phyloP scores from a whole-genome alignment of 148 eudicot species.

The Limonium bicolor region DNA sequence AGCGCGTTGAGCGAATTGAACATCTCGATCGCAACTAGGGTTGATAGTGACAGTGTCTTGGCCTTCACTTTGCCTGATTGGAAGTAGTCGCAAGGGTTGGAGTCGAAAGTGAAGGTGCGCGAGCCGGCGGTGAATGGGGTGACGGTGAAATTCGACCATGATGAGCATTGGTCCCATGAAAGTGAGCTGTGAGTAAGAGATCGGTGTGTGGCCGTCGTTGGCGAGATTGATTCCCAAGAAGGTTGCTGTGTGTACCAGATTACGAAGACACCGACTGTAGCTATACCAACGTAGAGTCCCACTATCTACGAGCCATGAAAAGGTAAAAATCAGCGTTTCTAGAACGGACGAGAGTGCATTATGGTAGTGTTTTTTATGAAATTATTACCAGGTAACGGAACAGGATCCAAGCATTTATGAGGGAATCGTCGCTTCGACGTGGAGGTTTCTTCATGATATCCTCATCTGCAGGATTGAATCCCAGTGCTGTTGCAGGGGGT shows the following conservation, averaged over 20 bases:
- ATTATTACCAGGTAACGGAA: conserved; percentile 61
- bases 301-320: conserved; percentile 50
- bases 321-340: background rate
- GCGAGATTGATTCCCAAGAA: conserved; percentile 54
- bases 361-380: background rate
- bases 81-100: conserved; percentile 77
- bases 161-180: conserved; percentile 74
- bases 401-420: conserved; percentile 63
- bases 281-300: conserved; percentile 72
- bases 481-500: conserved; percentile 93
- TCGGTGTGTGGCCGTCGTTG: conserved; percentile 64
- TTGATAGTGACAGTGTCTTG: conserved; percentile 80
- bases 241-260: conserved; percentile 78
- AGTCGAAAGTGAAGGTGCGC: conserved; percentile 24
- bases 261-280: conserved; percentile 73
- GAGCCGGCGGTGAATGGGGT: conserved; percentile 57
- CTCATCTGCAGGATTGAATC: conserved; percentile 80
- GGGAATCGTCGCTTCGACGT: conserved; percentile 63
- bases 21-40: conserved; percentile 85
- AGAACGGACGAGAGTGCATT: no score
- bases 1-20: conserved; percentile 82
- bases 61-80: conserved; percentile 73
- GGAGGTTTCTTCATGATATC: conserved; percentile 83
- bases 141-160: conserved; percentile 70
- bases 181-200: conserved; percentile 43